Evolutionary conservation across 345 rosid genomes (phyloP), one percentile per base, ranked within the genome.

Genomic region (Durio zibethinus): DNA sequence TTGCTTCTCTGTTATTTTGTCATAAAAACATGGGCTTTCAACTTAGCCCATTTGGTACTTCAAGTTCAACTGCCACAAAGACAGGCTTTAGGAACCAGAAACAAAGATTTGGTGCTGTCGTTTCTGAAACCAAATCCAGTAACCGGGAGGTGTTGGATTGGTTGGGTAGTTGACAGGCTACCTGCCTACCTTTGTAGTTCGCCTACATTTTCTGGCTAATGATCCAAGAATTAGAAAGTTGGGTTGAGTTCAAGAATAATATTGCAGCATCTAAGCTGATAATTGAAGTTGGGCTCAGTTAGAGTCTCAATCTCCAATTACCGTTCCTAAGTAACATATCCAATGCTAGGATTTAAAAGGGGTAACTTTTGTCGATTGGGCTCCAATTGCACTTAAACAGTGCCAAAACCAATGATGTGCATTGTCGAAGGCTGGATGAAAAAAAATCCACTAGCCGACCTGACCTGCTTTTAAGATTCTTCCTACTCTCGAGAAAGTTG

Each of bases 211-310:
- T n/a, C n/a, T n/a, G n/a, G n/a, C n/a, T n/a, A n/a, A n/a, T n/a
- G n/a, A n/a, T n/a, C 93, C 76, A 80, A 78, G 36, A 33, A 33
- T 33, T 33, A 33, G 2, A 0, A 20, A 54, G 60, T 21, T 14
- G 59, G 59, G 25, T 21, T 50, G n/a, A n/a, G n/a, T n/a, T n/a
- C n/a, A n/a, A n/a, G n/a, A n/a, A n/a, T n/a, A n/a, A n/a, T n/a
- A n/a, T n/a, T n/a, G n/a, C n/a, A n/a, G n/a, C n/a, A n/a, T n/a
- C n/a, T n/a, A n/a, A n/a, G n/a, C n/a, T n/a, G n/a, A n/a, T n/a
- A n/a, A n/a, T n/a, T n/a, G n/a, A n/a, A n/a, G n/a, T n/a, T n/a
- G n/a, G n/a, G n/a, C n/a, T n/a, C n/a, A n/a, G n/a, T n/a, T n/a
- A n/a, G n/a, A n/a, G n/a, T n/a, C n/a, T n/a, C n/a, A n/a, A n/a